These are phyloP conservation scores for Puya raimondii DNA, from an alignment of 176 grass and related monocot genomes.

Conservation along the genomic window DNA sequence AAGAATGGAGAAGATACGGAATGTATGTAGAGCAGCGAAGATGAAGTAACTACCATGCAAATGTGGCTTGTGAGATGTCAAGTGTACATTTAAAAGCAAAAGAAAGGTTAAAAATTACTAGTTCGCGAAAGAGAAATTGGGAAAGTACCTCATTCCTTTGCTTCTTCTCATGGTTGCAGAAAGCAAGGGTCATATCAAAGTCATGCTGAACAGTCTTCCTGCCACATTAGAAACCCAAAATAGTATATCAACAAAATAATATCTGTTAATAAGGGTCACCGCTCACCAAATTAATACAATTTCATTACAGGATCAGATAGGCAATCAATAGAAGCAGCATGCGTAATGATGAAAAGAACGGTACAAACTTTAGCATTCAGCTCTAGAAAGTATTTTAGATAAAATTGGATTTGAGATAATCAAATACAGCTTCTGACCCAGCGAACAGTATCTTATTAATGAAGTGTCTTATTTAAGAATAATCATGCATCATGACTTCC, in stretches of 20 bases:
- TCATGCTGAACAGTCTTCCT: slow-evolving; percentile 85
- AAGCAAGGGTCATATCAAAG: slow-evolving; percentile 85
- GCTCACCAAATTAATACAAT: not conserved
- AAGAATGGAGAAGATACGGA: too few relatives aligned
- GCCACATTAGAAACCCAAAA: slow-evolving; percentile 23
- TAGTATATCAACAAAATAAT: not conserved
- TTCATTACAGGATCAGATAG: not conserved
- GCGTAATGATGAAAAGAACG: not conserved
- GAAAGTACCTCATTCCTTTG: slow-evolving; percentile 66
- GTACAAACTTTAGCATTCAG: not conserved
- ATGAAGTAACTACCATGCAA: too few relatives aligned
- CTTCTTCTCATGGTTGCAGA: slow-evolving; percentile 92
- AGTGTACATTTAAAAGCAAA: not conserved
- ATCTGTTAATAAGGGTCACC: not conserved
- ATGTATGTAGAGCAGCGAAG: too few relatives aligned
- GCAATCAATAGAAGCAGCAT: not conserved
- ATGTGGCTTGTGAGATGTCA: too few relatives aligned
- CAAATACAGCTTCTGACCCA: too few relatives aligned
- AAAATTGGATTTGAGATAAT: too few relatives aligned
- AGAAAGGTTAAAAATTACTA: not conserved
- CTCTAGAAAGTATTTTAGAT: too few relatives aligned
- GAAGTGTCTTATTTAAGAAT: too few relatives aligned
- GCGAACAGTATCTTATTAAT: too few relatives aligned
- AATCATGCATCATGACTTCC: too few relatives aligned
- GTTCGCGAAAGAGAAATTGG: not conserved